These are phyloP conservation scores for Fusarium nelsonii DNA, from an alignment of 2,329 filamentous ascomycete species.

Conservation along the genomic window DNA sequence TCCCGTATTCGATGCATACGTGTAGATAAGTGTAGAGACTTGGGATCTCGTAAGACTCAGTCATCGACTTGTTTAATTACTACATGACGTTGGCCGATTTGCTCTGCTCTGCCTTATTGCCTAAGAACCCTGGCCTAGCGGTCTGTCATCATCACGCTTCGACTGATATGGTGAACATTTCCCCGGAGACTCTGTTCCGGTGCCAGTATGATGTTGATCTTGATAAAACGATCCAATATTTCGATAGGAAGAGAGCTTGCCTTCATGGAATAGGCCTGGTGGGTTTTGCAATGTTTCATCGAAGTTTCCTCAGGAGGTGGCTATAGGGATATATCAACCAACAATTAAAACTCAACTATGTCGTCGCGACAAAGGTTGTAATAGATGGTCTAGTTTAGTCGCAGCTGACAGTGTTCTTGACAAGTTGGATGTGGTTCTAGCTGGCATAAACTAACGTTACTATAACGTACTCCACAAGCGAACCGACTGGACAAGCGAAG, in stretches of 20 bases:
- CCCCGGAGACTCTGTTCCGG: neutral
- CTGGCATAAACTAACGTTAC: too few relatives aligned
- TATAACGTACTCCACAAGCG: too few relatives aligned
- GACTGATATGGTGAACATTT: neutral
- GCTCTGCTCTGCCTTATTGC: neutral
- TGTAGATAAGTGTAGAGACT: neutral
- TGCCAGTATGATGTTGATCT: neutral
- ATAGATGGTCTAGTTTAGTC: too few relatives aligned
- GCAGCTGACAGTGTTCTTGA: too few relatives aligned
- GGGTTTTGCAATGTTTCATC: neutral
- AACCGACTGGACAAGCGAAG: too few relatives aligned
- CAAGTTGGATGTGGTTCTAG: too few relatives aligned
- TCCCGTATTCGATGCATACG: neutral
- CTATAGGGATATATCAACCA: neutral
- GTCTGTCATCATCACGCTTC: neutral
- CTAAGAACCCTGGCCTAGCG: neutral
- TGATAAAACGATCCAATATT: neutral
- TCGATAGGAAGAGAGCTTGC: neutral
- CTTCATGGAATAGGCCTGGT: too few relatives aligned
- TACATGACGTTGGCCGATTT: too few relatives aligned
- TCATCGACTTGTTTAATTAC: neutral
- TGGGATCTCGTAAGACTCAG: neutral
- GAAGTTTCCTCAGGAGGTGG: too few relatives aligned
- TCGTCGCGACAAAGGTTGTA: too few relatives aligned
- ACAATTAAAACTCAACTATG: too few relatives aligned